Evolutionary conservation across 352 stramenopile genomes (phyloP), one percentile per base, ranked within the genome.

Genomic region (Phytophthora hybrid): DNA sequence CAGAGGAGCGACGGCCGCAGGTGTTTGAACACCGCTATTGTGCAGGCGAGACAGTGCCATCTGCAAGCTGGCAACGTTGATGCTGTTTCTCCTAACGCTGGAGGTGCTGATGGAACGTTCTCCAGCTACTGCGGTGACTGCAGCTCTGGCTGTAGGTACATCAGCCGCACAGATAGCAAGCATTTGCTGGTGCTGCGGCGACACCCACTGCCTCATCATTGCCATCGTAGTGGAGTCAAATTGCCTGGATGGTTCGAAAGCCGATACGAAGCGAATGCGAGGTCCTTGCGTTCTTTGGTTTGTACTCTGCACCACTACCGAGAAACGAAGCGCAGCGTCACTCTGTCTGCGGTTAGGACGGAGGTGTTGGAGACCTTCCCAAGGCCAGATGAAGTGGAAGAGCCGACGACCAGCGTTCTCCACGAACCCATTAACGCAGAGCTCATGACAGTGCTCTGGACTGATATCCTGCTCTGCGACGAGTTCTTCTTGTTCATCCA

Each of bases 361-460:
- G 26, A 85, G 79, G 4, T 79, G 72, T 14, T 88, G 81, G 68
- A 82, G 86, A 46, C 78, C 72, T 76, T 85, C 87, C 47, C 87
- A 83, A 3, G 83, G 84, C 51, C 80, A 80, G 54, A 92, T 88
- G 52, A 92, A 92, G 69, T 89, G 84, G 60, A 92, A 89, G 10
- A 91, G 55, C 32, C 78, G 79, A 13, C 82, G 79, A 5, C 69
- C 73, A n/a, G 78, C 70, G 70, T 92, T 92, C 59, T 92, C 83
- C 6, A 85, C 85, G 51, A 84, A 90, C 0, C 87, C 88, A 51
- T 86, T 90, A n/a, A 88, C 77, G 59, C 88, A 95, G 18, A 95
- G 66, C 39, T 95, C 87, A 52, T 95, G 88, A 52, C 88, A 95
- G 49, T 93, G 75, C 54, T 92, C 84, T 1, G 84, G 79, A 13